Evolutionary conservation across 345 rosid species (phyloP).

Genomic region (Firmiana major): DNA sequence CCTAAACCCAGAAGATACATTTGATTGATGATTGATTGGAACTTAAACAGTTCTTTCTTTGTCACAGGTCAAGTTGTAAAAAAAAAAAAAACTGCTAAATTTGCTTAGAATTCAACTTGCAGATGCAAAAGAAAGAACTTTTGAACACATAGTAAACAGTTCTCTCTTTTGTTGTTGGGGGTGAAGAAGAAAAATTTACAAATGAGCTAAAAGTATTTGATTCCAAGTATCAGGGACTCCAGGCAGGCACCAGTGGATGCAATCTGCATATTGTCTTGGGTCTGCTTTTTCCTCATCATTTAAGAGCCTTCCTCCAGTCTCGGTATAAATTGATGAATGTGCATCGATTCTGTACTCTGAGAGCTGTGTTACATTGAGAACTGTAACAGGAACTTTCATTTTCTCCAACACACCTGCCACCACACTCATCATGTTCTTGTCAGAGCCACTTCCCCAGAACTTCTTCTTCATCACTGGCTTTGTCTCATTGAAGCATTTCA

Average conservation of each 20-base stretch:
- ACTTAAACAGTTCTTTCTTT: not conserved
- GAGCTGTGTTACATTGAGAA: constrained; percentile 77
- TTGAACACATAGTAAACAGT: not conserved
- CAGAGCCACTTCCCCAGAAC: constrained; percentile 53
- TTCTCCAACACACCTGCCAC: constrained; percentile 40
- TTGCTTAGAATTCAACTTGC: not conserved
- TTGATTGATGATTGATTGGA: not conserved
- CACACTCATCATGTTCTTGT: constrained; percentile 74
- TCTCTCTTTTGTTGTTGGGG: not conserved
- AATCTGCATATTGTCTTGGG: constrained; percentile 69
- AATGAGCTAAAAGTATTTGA: constrained; percentile 62
- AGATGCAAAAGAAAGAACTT: not conserved
- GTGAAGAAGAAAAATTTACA: constrained; percentile 33
- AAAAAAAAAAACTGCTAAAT: not conserved
- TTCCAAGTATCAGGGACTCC: constrained; percentile 95
- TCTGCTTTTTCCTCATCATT: constrained; percentile 63
- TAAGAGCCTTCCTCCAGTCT: constrained; percentile 64
- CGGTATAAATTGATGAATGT: constrained; percentile 73
- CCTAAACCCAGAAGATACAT: not conserved
- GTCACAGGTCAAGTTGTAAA: not conserved
- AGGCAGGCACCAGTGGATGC: constrained; percentile 97
- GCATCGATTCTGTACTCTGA: constrained; percentile 85
- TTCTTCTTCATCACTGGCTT: constrained; percentile 59
- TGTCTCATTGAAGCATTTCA: constrained; percentile 86
- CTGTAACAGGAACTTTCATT: constrained; percentile 71